phyloP scores from a whole-genome alignment of 176 grass and related monocot genomes.

The Juncus inflexus region DNA sequence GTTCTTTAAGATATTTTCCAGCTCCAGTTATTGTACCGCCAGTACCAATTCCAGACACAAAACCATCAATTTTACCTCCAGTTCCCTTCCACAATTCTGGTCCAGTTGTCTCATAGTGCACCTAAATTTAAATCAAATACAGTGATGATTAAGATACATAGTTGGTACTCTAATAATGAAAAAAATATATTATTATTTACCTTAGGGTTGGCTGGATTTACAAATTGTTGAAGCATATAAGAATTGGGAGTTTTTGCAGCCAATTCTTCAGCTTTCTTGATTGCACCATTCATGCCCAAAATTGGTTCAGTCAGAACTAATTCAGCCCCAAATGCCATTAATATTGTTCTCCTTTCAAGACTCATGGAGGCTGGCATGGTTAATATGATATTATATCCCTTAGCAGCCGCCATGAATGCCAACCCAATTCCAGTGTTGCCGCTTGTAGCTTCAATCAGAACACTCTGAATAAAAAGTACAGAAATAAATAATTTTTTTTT shows the following conservation, averaged over 20 bases:
- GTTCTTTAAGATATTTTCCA: slow-evolving; percentile 58
- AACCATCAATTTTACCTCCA: slow-evolving; percentile 53
- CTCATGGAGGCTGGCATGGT: slow-evolving; percentile 85
- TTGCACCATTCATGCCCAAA: slow-evolving; percentile 62
- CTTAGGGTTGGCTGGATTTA: slow-evolving; percentile 76
- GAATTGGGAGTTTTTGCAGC: slow-evolving; percentile 57
- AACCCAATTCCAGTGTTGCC: slow-evolving; percentile 81
- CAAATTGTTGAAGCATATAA: slow-evolving; percentile 78
- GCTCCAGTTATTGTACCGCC: slow-evolving; percentile 81
- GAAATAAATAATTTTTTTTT: too few relatives aligned
- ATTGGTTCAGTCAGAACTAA: slow-evolving; percentile 58
- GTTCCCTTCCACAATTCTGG: slow-evolving; percentile 91
- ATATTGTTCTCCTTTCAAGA: slow-evolving; percentile 60
- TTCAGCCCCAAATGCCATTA: slow-evolving; percentile 70
- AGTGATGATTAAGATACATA: slow-evolving; percentile 23
- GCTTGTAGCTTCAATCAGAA: slow-evolving; percentile 76
- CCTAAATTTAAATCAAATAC: slow-evolving; percentile 28
- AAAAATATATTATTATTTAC: slow-evolving; percentile 12
- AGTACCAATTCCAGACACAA: slow-evolving; percentile 90
- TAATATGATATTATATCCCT: slow-evolving; percentile 62
- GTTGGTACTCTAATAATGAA: background rate
- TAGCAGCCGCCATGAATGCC: slow-evolving; percentile 83
- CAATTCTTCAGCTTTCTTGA: slow-evolving; percentile 60
- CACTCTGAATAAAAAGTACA: slow-evolving; percentile 38
- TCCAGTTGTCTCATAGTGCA: slow-evolving; percentile 91